phyloP scores from a whole-genome alignment of 148 eudicot species.

The Mesembryanthemum crystallinum region DNA sequence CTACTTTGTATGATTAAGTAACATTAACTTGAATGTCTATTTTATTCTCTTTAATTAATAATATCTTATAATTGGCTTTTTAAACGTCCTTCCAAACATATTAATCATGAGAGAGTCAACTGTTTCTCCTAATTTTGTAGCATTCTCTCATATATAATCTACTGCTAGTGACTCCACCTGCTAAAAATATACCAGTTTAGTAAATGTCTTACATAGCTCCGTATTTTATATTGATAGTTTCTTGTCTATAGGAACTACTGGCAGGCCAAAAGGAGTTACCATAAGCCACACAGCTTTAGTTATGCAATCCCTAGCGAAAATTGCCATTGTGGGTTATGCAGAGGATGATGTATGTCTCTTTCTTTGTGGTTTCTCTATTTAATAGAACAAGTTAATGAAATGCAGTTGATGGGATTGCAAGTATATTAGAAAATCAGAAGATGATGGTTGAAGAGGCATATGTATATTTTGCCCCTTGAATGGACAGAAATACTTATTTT shows the following conservation, averaged over 20 bases:
- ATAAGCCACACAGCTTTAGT: slow-evolving; percentile 76
- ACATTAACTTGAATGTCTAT: no score
- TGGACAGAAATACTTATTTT: neutral
- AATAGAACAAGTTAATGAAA: neutral
- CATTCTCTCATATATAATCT: neutral
- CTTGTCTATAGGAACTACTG: slow-evolving; percentile 63
- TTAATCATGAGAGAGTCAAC: neutral
- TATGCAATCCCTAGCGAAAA: slow-evolving; percentile 82
- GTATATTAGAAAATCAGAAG: neutral
- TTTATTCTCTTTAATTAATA: no score
- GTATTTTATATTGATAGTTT: slow-evolving; percentile 3
- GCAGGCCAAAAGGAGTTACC: slow-evolving; percentile 85
- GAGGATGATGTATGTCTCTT: slow-evolving; percentile 62
- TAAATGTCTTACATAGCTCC: neutral
- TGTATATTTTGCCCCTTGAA: neutral
- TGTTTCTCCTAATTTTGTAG: neutral
- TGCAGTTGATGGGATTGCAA: neutral
- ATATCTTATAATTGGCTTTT: no score
- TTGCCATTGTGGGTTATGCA: slow-evolving; percentile 66
- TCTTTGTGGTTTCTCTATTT: slow-evolving; percentile 3
- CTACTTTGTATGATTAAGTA: no score
- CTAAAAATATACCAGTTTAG: neutral
- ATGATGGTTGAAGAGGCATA: neutral
- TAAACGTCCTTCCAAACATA: neutral
- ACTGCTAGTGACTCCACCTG: neutral